Evolutionary conservation across 1,284 basidiomycete genomes (phyloP), one percentile per base, ranked within the genome.

Genomic region (Pseudozyma sp.): DNA sequence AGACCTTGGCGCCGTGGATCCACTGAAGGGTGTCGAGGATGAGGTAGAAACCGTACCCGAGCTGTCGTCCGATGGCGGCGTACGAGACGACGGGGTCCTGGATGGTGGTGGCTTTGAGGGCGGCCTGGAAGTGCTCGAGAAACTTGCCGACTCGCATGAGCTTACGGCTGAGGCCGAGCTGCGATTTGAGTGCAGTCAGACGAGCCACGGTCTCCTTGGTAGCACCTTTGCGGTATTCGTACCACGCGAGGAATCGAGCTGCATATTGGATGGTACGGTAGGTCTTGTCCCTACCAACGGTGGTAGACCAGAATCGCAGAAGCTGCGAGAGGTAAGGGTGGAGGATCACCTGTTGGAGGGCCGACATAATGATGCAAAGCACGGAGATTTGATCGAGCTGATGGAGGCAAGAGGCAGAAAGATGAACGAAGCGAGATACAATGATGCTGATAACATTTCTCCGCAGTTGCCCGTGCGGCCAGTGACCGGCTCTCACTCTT

Each of bases 251-350:
- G 85, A 98, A 91, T 29, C 96, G 91, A 49, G 96, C 88, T 73
- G 94, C 90, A 86, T 95, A 98, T 87, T 99, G 96, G 65, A 95
- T 86, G 31, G 93, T 89, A 78, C 96, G 91, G 86, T 97, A 96
- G 40, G 90, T 87, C 94, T 95, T 84, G 75, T 84, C 83, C 44
- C 83, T 71, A 40, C 83, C 83, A 16, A 83, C 83, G n/a, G 83
- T 84, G 51, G 83, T 84, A 54, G 73, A 75, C 83, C 82, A 83
- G 73, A 84, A 83, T 59, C 80, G 80, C 54, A 84, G 74, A 43
- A 81, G 66, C 58, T 82, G 77, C 54, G 75, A 77, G 37, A 84
- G 68, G 65, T 83, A 83, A 29, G 82, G 82, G 67, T 84, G 82
- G 24, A 84, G 70, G 35, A 84, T 77, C 64, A 84, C 54, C 55